Evolutionary conservation across 208 protist genomes (phyloP), one percentile per base, ranked within the genome.

Genomic region (Wallacemonas sp.): DNA sequence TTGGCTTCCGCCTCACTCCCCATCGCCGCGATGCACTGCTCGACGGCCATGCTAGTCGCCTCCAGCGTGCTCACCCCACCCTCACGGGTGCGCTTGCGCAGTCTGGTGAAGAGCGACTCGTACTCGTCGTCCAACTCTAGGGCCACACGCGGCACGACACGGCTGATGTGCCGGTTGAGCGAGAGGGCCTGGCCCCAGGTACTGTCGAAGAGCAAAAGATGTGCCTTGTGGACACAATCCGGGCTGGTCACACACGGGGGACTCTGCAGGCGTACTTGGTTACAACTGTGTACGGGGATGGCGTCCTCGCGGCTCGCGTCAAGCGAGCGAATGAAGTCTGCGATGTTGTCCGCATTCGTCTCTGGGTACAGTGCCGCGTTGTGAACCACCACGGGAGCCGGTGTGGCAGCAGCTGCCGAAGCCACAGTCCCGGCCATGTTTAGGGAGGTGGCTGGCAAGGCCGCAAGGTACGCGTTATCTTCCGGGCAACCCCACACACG

Each of bases 101-200:
- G 67, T 0, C 76, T 61, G 29, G 81, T 62, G 59, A 94, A 94
- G 59, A 91, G 75, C 6, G 82, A 78, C 33, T 69, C 69, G 71
- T 94, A 91, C 19, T 44, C 63, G 12, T 70, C 68, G 19, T 71
- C 37, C 8, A 94, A 78, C 27, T 58, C 57, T n/a, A 94, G 65
- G 19, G 61, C 38, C 0, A 94, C 82, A 8, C 87, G 83, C 1
- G 84, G 81, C 22, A 91, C 78, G n/a, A 29, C 29, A 13, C 59
- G 62, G 19, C 78, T 76, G 46, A 91, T 78, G 58, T 91, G 81
- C 15, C 84, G 66, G 63, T 91, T 94, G 24, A 94, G 76, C 2
- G 82, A 78, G 5, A 80, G 74, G 13, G 87, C 87, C 74, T 94
- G 87, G 0, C 76, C 68, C 87, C 87, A 94, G n/a, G 87, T 94